Evolutionary conservation across 768 basidiomycete species (phyloP), one percentile per base, ranked within the genome.

Genomic region (Tulasnella sp.): DNA sequence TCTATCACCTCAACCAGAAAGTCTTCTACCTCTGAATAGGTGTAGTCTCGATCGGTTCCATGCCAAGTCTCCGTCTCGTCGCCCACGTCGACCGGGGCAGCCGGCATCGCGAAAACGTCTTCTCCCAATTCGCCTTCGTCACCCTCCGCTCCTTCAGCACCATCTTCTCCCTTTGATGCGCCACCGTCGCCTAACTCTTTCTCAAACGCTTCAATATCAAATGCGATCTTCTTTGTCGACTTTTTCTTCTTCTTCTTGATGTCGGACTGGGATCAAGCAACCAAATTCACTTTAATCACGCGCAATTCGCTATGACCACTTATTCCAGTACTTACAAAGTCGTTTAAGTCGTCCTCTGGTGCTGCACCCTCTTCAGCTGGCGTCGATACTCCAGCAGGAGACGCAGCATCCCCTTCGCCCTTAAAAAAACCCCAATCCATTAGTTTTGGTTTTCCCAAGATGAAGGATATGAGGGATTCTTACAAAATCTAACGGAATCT

Each of bases 191-290:
- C 92, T 64, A 97, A 88, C 86, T 96, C 95, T 86, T 95, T 96
- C 89, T 97, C 96, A 84, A 98, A 97, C 0, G 95, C 96, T 85
- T 97, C 96, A 83, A 97, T 88, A 85, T 96, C 95, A 77, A 94
- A 92, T 2, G 94, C 91, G 28, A 93, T 90, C 88, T 97, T 98
- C 88, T 97, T 97, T 87, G 93, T 92, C 81, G 90, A 87, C 46
- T 81, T 81, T 81, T 84, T 85, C 86, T 87, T 87, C 84, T 88
- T 88, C 86, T 87, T 87, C 83, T 86, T 85, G 48, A 86, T 58
- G 79, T 86, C 85, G 24, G 82, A 83, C 78, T 84, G 54, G 42
- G 82, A 80, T 22, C 54, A 76, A 24, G 82, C 81, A 76, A 42
- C 12, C 11, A 34, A 4, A 16, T 64, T 40, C 12, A 16, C 41